A percentile compares a stretch with the other conserved stretches of the same genome.
These are phyloP conservation scores for Phanerochaete sordida DNA, from an alignment of 768 basidiomycete genomes.

Conservation along the genomic window DNA sequence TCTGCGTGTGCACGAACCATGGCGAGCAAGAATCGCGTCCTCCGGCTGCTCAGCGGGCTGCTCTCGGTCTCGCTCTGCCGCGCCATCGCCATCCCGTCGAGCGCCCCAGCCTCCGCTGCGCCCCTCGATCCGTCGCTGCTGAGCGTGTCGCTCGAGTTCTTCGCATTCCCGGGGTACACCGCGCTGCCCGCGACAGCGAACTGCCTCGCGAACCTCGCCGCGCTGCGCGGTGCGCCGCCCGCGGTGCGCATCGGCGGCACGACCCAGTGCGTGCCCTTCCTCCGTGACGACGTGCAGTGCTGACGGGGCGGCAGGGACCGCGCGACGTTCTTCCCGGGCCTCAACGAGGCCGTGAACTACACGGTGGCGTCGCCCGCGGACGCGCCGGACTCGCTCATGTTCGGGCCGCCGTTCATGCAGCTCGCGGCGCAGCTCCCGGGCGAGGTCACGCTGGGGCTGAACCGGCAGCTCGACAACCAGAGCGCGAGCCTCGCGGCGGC, in stretches of 20 bases:
- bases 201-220: constrained; percentile 30
- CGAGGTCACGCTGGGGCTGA: constrained; percentile 34
- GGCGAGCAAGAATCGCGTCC: neutral
- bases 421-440: constrained; percentile 30
- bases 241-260: constrained; percentile 37
- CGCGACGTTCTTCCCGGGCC: constrained; percentile 33
- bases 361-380: constrained; percentile 33
- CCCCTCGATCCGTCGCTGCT: constrained; percentile 29
- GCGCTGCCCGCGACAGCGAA: constrained; percentile 28
- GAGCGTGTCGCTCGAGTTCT: constrained; percentile 36
- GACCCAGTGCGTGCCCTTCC: constrained; percentile 28
- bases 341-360: constrained; percentile 31
- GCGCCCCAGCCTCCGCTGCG: constrained; percentile 24
- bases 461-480: constrained; percentile 35
- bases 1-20: neutral
- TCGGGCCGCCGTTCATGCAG: constrained; percentile 26
- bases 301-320: constrained; percentile 28
- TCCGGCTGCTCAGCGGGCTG: neutral
- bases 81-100: constrained; percentile 20
- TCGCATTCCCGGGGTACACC: constrained; percentile 36
- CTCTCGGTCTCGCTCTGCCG: neutral
- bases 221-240: constrained; percentile 28
- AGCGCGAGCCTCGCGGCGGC: constrained; percentile 31
- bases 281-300: too few relatives aligned
- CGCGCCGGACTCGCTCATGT: constrained; percentile 31